These are phyloP conservation scores for Suhomyces sp. DNA, from an alignment of 805 yeast genomes.

Conservation along the genomic window DNA sequence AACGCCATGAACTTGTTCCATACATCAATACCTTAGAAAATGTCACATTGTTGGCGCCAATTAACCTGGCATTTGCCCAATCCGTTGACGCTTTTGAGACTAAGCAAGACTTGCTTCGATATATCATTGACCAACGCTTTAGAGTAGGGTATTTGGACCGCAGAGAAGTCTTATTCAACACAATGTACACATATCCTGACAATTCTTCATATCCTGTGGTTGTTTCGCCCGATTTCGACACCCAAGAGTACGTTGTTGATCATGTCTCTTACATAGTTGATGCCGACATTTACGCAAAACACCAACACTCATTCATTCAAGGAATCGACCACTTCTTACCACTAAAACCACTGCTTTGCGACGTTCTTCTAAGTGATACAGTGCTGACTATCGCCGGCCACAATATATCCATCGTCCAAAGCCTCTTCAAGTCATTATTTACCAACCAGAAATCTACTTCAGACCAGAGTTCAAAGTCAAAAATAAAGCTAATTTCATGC, in stretches of 20 bases:
- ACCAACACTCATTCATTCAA: constrained; percentile 65
- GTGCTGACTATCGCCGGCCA: constrained; percentile 15
- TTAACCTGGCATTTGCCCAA: constrained; percentile 65
- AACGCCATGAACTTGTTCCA: constrained; percentile 61
- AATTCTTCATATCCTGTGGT: constrained; percentile 17
- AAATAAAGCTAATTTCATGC: constrained; percentile 20
- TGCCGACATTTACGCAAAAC: constrained; percentile 54
- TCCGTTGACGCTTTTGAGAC: constrained; percentile 5
- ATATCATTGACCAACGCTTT: constrained; percentile 32
- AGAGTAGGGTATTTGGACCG: constrained; percentile 28
- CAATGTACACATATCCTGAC: constrained; percentile 20
- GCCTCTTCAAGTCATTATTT: constrained; percentile 28
- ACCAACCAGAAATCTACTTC: not conserved
- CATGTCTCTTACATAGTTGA: constrained; percentile 52
- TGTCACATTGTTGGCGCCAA: constrained; percentile 76
- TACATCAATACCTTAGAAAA: constrained; percentile 55
- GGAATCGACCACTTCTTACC: constrained; percentile 52
- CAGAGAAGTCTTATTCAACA: constrained; percentile 25
- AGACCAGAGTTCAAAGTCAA: not conserved
- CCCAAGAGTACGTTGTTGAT: constrained; percentile 35
- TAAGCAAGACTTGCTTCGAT: constrained; percentile 19
- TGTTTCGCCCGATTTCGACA: constrained; percentile 24
- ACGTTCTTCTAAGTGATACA: constrained; percentile 29
- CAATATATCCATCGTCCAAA: constrained; percentile 23
- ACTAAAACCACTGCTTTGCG: constrained; percentile 31